Base-by-base conservation (phyloP, 805 yeast species). In the Candida wancherniae region DNA sequence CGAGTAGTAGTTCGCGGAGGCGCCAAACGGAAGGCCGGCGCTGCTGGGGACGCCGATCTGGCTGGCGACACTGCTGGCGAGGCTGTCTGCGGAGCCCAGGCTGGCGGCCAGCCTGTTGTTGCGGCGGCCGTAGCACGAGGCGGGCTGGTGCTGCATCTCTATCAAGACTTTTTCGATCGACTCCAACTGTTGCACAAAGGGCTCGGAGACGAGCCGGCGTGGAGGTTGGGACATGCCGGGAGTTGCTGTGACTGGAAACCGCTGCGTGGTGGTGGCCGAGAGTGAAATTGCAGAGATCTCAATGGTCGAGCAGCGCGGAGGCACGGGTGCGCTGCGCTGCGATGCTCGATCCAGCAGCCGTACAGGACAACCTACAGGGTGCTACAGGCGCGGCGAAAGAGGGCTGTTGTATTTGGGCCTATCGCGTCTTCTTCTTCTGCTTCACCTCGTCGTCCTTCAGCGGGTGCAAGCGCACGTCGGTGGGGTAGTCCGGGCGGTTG, bases 381-480 rank as follows among this genome's bases (percentile, higher is more conserved):
- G n/a, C n/a, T n/a, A n/a, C n/a, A n/a, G n/a, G n/a, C n/a, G n/a
- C n/a, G n/a, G n/a, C n/a, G n/a, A n/a, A n/a, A n/a, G n/a, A n/a
- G n/a, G n/a, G 27, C 10, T 13, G 10, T 20, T 19, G 6, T 9
- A 24, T 24, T 8, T 9, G 9, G 10, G n/a, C 15, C 16, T 26
- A 33, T 28, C 40, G 34, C 18, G 42, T 37, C 27, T 34, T 33
- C 52, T 61, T 64, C 51, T 72, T 71, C 47, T 67, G 80, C 47
- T 83, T 83, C 27, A 84, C 83, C 57, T 92, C 98, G 31, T 77
- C 88, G 29, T 87, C 97, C 43, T 77, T 78, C 22, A 83, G 75
- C 9, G 88, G 79, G 58, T 92, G 98, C 30, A 92, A 64, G 58
- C 84, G 81, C 39, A 92, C 76, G 33, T 75, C 67, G 42, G 75